Evolutionary conservation across 768 basidiomycete genomes (phyloP).

Genomic region (Rhodosporidiobolus sp.): DNA sequence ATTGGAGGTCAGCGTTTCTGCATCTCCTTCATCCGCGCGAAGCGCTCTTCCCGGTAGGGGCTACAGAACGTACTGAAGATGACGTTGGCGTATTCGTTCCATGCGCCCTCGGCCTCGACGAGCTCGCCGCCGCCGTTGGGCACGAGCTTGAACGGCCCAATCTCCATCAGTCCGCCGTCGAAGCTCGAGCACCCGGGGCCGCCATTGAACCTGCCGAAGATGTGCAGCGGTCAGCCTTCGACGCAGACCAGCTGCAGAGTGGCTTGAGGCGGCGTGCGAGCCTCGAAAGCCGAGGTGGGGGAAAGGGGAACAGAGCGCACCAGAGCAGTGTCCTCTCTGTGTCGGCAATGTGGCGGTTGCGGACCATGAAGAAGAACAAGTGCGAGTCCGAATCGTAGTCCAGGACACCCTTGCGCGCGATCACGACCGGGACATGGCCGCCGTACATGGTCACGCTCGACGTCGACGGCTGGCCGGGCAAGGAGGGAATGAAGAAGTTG

Average conservation of each 20-base stretch:
- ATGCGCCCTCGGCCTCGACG: slow-evolving; percentile 67
- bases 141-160: slow-evolving; percentile 85
- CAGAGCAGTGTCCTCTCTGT: slow-evolving; percentile 87
- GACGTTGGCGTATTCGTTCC: slow-evolving; percentile 96
- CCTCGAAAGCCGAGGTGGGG: neutral
- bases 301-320: slow-evolving; percentile 46
- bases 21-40: neutral
- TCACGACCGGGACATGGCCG: slow-evolving; percentile 77
- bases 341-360: slow-evolving; percentile 82
- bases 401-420: slow-evolving; percentile 52
- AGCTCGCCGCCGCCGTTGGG: slow-evolving; percentile 67
- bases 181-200: slow-evolving; percentile 97
- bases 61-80: slow-evolving; percentile 68
- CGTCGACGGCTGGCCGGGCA: slow-evolving; percentile 75
- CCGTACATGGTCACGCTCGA: slow-evolving; percentile 70
- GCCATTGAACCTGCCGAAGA: slow-evolving; percentile 29
- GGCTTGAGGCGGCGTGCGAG: neutral
- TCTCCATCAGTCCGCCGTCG: slow-evolving; percentile 95
- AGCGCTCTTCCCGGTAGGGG: too few species aligned
- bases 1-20: too few species aligned
- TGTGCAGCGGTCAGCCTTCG: neutral
- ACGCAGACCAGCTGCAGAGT: neutral
- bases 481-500: slow-evolving; percentile 39
- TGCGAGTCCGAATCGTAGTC: slow-evolving; percentile 68
- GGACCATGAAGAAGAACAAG: slow-evolving; percentile 82